phyloP scores from a whole-genome alignment of 108 stramenopile species.

The Mediolabrus comicus region DNA sequence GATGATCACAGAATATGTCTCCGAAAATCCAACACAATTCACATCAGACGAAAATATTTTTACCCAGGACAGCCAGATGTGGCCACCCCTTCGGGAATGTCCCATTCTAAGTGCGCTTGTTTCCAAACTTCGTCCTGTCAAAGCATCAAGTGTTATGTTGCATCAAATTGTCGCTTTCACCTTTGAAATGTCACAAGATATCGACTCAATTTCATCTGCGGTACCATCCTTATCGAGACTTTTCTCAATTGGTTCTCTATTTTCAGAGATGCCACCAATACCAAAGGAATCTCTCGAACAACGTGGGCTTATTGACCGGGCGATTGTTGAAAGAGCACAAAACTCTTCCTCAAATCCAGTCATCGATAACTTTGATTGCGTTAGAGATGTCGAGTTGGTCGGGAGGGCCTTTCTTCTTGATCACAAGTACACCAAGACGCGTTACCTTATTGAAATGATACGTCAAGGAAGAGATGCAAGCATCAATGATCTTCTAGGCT shows the following conservation, averaged over 20 bases:
- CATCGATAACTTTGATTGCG: conserved; percentile 46
- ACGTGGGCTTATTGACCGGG: conserved; percentile 56
- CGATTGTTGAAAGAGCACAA: conserved; percentile 56
- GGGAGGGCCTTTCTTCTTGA: conserved; percentile 65
- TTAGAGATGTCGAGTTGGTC: conserved; percentile 65
- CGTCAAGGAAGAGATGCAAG: conserved; percentile 68
- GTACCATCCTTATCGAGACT: conserved; percentile 57
- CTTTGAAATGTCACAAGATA: conserved; percentile 50
- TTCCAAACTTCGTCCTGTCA: conserved; percentile 24
- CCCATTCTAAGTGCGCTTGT: conserved; percentile 52
- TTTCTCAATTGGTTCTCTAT: conserved; percentile 56
- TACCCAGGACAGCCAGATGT: conserved; percentile 26
- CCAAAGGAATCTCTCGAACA: conserved; percentile 51
- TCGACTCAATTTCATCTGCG: conserved; percentile 45
- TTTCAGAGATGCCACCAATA: conserved; percentile 24
- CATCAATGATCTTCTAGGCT: conserved; percentile 64
- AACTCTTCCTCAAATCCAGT: conserved; percentile 32
- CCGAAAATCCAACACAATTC: conserved; percentile 1
- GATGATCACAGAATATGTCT: conserved; percentile 18
- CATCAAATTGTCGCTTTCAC: conserved; percentile 67
- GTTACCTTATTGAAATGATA: conserved; percentile 74
- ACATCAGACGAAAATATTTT: background rate
- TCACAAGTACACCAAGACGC: conserved; percentile 53
- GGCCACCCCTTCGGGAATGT: conserved; percentile 66
- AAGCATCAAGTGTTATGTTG: conserved; percentile 51